Evolutionary conservation across 495 filamentous ascomycete species (phyloP).

Genomic region (Penicillium diatomitis): DNA sequence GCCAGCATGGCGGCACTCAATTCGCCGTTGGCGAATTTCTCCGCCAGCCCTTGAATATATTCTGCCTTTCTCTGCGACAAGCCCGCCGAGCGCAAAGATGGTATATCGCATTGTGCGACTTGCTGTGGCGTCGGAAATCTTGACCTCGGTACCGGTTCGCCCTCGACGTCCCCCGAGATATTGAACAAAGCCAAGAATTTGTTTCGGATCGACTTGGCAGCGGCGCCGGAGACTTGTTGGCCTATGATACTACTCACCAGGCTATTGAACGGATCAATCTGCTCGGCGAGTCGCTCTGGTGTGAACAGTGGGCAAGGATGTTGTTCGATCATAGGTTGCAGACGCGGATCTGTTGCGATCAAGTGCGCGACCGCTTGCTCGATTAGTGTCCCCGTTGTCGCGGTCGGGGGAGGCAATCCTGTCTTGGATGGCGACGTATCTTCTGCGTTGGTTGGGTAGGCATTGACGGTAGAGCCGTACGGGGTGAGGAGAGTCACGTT

Average conservation of each 20-base stretch:
- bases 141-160: constrained; percentile 7
- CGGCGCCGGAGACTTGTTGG: constrained; percentile 90
- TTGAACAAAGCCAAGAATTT: constrained; percentile 78
- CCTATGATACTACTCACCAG: constrained; percentile 82
- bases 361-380: constrained; percentile 72
- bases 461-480: constrained; percentile 58
- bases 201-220: constrained; percentile 75
- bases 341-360: constrained; percentile 61
- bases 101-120: constrained; percentile 50
- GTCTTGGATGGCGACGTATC: constrained; percentile 52
- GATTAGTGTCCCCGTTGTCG: constrained; percentile 65
- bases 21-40: constrained; percentile 68
- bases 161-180: constrained; percentile 10
- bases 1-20: constrained; percentile 66
- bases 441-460: constrained; percentile 38
- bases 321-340: constrained; percentile 62
- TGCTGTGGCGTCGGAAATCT: constrained; percentile 70
- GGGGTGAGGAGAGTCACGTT: constrained; percentile 78
- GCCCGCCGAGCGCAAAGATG: constrained; percentile 69
- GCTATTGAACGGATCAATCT: constrained; percentile 78
- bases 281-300: constrained; percentile 69
- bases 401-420: constrained; percentile 37
- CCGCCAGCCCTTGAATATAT: constrained; percentile 76
- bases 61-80: constrained; percentile 90
- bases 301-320: constrained; percentile 75